These are phyloP conservation scores for Casuarina equisetifolia DNA, from an alignment of 306 rosid genomes.

Conservation along the genomic window DNA sequence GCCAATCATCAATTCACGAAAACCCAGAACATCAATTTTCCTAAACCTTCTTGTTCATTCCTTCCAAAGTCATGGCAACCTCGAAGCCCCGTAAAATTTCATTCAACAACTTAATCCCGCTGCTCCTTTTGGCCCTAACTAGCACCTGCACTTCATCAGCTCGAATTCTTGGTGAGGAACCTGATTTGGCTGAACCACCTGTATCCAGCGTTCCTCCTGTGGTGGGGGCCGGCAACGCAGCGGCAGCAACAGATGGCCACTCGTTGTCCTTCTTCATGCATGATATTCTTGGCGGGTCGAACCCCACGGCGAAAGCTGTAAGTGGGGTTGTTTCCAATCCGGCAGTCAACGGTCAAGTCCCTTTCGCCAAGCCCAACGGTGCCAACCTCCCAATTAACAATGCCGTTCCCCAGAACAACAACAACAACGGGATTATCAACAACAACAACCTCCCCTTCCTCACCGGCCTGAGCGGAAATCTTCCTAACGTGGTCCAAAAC, in stretches of 20 bases:
- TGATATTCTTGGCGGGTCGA: slow-evolving; percentile 78
- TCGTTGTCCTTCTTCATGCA: slow-evolving; percentile 71
- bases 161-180: slow-evolving; percentile 39
- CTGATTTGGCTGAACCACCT: slow-evolving; percentile 13
- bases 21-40: not conserved
- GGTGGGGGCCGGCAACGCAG: slow-evolving; percentile 6
- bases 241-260: slow-evolving; percentile 26
- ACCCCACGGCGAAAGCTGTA: slow-evolving; percentile 72
- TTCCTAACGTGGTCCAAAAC: slow-evolving; percentile 50
- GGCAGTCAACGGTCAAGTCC: slow-evolving; percentile 69
- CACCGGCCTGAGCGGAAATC: slow-evolving; percentile 69
- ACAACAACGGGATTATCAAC: slow-evolving; percentile 65
- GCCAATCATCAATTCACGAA: not conserved
- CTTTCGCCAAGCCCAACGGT: slow-evolving; percentile 87
- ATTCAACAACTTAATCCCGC: slow-evolving; percentile 13
- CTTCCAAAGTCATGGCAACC: slow-evolving; percentile 32
- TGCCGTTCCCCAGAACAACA: slow-evolving; percentile 62
- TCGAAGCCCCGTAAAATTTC: slow-evolving; percentile 1
- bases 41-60: not conserved
- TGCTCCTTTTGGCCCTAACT: slow-evolving; percentile 33
- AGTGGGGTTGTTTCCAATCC: slow-evolving; percentile 76
- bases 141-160: slow-evolving; percentile 24
- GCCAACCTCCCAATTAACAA: slow-evolving; percentile 62
- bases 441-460: slow-evolving; percentile 88
- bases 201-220: slow-evolving; percentile 36